Base-by-base conservation (phyloP, 208 protist species). In the Spongospora subterranea region DNA sequence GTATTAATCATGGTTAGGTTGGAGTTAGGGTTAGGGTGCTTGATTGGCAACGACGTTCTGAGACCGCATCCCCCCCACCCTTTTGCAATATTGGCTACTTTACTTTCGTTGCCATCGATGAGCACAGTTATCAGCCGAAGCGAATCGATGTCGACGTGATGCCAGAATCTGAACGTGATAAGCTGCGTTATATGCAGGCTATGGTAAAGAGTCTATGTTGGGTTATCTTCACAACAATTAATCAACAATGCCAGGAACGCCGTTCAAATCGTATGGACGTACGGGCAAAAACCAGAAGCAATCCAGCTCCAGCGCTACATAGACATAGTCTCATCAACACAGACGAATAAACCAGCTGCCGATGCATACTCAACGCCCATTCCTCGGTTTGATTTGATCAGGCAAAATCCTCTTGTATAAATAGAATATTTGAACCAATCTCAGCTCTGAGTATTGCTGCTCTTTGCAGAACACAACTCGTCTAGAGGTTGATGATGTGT, bases 151-250 rank as follows among this genome's bases (percentile, higher is more conserved):
- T 40, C 13, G n/a, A 82, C n/a, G 71, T 82, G 6, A 35, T 45
- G 17, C 17, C 71, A 43, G 6, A 6, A 6, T 40, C 6, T n/a
- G 71, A 82, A 20, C 6, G n/a, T 20, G 71, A 82, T 43, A 82
- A 82, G n/a, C 71, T 82, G 17, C 71, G 71, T n/a, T 82, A 82
- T n/a, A 35, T 82, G 6, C 71, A 82, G 71, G 71, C 71, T 20
- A 82, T 45, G 71, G 11, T 82, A 35, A 35, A 17, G n/a, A 82
- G 13, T 35, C 71, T 6, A 43, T 6, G 17, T 82, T n/a, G 40
- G n/a, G 35, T n/a, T n/a, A n/a, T n/a, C n/a, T n/a, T n/a, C n/a
- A n/a, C n/a, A n/a, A n/a, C n/a, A n/a, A n/a, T n/a, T n/a, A n/a
- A n/a, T n/a, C n/a, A n/a, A 20, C 35, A 35, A 17, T 43, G 6